Evolutionary conservation across 441 rosid genomes (phyloP).

Genomic region (Gossypium trilobum): DNA sequence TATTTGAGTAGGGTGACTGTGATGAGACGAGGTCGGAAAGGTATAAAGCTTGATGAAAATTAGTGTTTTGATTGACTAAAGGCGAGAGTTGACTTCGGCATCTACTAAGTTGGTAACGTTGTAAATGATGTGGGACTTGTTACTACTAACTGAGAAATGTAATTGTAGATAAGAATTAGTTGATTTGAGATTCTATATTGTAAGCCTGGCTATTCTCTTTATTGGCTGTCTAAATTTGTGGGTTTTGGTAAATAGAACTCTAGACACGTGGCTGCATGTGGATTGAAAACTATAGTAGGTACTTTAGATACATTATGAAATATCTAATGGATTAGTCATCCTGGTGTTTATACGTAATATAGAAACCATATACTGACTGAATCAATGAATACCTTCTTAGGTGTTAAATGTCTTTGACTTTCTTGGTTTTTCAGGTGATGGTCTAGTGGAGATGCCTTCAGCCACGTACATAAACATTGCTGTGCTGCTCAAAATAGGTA

Average conservation of each 20-base stretch:
- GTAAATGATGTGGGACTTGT: background rate
- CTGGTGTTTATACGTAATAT: background rate
- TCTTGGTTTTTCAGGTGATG: too few relatives aligned
- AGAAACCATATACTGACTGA: background rate
- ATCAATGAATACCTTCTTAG: background rate
- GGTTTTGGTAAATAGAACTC: background rate
- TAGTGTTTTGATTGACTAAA: slow-evolving; percentile 22
- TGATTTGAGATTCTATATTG: background rate
- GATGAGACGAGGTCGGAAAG: slow-evolving; percentile 22
- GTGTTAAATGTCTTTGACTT: too few relatives aligned
- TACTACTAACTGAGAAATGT: background rate
- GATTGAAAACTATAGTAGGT: background rate
- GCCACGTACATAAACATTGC: background rate
- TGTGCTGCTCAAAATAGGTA: too few relatives aligned
- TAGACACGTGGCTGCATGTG: background rate
- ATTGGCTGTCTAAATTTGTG: background rate
- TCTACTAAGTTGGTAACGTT: background rate
- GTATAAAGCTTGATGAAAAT: slow-evolving; percentile 31
- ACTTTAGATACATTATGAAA: background rate
- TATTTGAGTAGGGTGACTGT: slow-evolving; percentile 20
- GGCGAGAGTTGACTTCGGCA: background rate
- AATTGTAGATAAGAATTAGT: background rate
- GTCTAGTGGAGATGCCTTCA: background rate
- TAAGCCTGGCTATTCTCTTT: background rate
- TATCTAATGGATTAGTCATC: too few relatives aligned